Base-by-base conservation (phyloP, 805 yeast species). In the Cyberlindnera suaveolens region DNA sequence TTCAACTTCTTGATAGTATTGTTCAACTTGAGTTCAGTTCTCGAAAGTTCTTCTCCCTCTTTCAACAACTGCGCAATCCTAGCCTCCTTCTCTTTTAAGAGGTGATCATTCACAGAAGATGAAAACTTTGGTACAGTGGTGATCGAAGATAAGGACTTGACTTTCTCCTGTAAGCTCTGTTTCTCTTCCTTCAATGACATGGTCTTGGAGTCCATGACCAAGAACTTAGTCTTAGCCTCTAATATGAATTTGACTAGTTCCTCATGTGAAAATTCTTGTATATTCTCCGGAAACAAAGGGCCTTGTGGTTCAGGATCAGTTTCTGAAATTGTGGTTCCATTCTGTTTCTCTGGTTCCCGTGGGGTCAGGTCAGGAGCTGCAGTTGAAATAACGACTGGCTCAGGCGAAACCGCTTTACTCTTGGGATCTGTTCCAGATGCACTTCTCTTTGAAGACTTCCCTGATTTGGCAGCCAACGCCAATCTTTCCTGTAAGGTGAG, bases 401-500 rank as follows among this genome's bases (percentile, higher is more conserved):
- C 51, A 11, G 48, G 47, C 3, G 48, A 40, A 13, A 40, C 26
- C 8, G 45, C n/a, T 29, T 23, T 37, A 15, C 38, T 30, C 29
- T 35, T 8, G 2, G 47, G 16, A 16, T 41, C 41, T 14, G 42
- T n/a, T 2, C 19, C 35, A 11, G 58, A 50, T 3, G 47, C 26
- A n/a, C 44, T 47, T 46, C 56, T 43, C 47, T 54, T 54, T 39
- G 59, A 26, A 1, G 47, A 45, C 52, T 62, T 40, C 32, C 65
- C 65, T 35, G 63, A 55, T 48, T 75, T 71, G 6, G 96, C 88
- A 1, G 96, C 96, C 48, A 80, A 63, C 2, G 93, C 95, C 41
- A 90, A 69, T 47, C 97, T 71, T 55, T 90, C 96, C 55, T 87
- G 95, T 51, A 91, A 68, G 0, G 96, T 80, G 16, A 86, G 65